phyloP scores from a whole-genome alignment of 495 filamentous ascomycete species.

The Penicillium argentinense region DNA sequence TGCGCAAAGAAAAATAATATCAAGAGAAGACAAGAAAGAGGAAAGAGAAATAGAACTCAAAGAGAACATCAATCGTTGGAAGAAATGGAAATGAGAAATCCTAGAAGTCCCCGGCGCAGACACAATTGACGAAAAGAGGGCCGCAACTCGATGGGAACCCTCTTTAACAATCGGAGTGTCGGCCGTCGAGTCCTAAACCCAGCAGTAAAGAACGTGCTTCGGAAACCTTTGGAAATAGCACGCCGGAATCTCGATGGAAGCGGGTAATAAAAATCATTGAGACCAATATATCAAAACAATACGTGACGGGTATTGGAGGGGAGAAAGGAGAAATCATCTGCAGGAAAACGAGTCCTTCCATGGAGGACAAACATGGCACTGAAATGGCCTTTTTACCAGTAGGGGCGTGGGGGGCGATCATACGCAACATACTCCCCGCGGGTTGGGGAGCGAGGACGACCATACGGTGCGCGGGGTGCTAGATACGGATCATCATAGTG shows the following conservation, averaged over 20 bases:
- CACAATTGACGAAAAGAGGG: conserved; percentile 2
- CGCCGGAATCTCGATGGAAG: conserved; percentile 18
- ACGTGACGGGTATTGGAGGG: conserved; percentile 27
- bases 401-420: conserved; percentile 46
- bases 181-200: not conserved
- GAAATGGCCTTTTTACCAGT: no score
- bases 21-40: not conserved
- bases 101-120: no score
- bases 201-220: conserved; percentile 5
- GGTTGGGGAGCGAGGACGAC: conserved; percentile 44
- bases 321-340: conserved; percentile 15
- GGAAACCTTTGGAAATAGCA: conserved; percentile 1
- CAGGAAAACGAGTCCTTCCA: no score
- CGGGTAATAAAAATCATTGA: conserved; percentile 12
- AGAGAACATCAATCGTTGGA: not conserved
- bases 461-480: conserved; percentile 39
- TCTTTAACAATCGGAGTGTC: no score
- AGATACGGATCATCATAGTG: conserved; percentile 51
- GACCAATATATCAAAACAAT: conserved; percentile 27
- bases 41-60: not conserved
- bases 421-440: conserved; percentile 44
- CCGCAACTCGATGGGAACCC: no score
- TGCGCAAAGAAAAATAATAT: not conserved
- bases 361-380: no score
- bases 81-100: not conserved